phyloP scores from a whole-genome alignment of 2,329 filamentous ascomycete species.

The Eutypa lata region DNA sequence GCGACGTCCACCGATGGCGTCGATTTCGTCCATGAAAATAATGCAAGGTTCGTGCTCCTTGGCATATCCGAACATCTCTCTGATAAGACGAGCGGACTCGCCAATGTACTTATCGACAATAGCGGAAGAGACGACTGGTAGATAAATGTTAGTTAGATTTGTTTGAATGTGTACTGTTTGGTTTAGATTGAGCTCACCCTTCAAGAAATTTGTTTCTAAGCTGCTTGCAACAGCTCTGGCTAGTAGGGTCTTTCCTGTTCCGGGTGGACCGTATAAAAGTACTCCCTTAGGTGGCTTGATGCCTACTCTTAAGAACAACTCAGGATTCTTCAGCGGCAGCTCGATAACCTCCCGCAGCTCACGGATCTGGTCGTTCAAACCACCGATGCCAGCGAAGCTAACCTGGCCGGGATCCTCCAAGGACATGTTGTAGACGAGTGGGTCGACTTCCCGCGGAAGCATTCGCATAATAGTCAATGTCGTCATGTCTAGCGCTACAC shows the following conservation, averaged over 20 bases:
- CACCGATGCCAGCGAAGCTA: slow-evolving; percentile 96
- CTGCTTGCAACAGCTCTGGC: slow-evolving; percentile 94
- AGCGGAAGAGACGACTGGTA: slow-evolving; percentile 87
- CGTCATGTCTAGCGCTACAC: slow-evolving; percentile 97
- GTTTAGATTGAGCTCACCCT: slow-evolving; percentile 57
- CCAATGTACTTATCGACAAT: slow-evolving; percentile 99
- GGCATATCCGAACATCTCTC: slow-evolving; percentile 99
- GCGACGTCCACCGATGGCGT: slow-evolving; percentile 92
- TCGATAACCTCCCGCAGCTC: slow-evolving; percentile 98
- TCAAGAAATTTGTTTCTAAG: slow-evolving; percentile 96
- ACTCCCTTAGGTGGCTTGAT: slow-evolving; percentile 99
- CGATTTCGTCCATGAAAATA: slow-evolving; percentile 99
- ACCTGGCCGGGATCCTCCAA: slow-evolving; percentile 96
- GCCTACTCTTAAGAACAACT: slow-evolving; percentile 92
- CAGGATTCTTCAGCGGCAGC: slow-evolving; percentile 95
- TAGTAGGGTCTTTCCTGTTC: slow-evolving; percentile 93
- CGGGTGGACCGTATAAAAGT: slow-evolving; percentile 89
- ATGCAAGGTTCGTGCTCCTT: slow-evolving; percentile 99
- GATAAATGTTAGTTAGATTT: slow-evolving; percentile 9
- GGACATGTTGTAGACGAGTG: slow-evolving; percentile 99
- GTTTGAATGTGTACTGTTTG: not conserved
- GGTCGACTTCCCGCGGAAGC: slow-evolving; percentile 96
- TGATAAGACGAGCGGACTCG: slow-evolving; percentile 92
- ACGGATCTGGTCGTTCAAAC: slow-evolving; percentile 95
- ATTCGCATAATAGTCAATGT: slow-evolving; percentile 99